Conservation (phyloP, 1,284 basidiomycete species). For the Leccinum glutinopallens region DNA sequence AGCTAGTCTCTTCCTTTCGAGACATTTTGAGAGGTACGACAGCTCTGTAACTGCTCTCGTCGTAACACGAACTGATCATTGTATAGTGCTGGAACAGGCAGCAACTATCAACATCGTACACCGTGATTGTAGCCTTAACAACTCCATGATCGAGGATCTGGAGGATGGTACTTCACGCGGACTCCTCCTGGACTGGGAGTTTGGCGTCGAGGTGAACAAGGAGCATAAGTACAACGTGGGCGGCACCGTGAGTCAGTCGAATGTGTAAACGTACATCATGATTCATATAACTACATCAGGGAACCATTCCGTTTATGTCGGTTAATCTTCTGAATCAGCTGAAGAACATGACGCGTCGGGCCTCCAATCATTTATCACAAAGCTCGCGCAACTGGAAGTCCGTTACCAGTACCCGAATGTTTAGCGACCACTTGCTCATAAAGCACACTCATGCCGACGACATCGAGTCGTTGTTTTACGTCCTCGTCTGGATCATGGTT, state of each 20-base stretch:
- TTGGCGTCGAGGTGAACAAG: background rate
- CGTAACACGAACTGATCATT: background rate
- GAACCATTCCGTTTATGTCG: background rate
- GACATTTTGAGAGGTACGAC: background rate
- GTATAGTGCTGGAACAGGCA: background rate
- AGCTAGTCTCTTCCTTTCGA: background rate
- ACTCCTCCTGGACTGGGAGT: constrained; percentile 1
- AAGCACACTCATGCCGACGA: no score
- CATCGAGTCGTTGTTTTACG: no score
- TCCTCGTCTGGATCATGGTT: background rate
- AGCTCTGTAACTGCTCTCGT: background rate
- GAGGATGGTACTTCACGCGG: background rate
- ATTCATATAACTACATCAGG: background rate
- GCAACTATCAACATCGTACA: background rate
- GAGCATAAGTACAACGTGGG: background rate
- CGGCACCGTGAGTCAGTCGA: background rate
- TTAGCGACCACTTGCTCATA: background rate
- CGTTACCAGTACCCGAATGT: background rate
- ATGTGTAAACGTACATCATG: background rate
- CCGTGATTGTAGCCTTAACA: background rate
- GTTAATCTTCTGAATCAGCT: background rate
- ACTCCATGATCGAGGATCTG: constrained; percentile 1
- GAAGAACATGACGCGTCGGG: background rate
- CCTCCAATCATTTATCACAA: background rate
- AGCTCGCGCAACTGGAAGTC: background rate